phyloP scores from a whole-genome alignment of 2,329 filamentous ascomycete species.

The Colletotrichum camelliae region DNA sequence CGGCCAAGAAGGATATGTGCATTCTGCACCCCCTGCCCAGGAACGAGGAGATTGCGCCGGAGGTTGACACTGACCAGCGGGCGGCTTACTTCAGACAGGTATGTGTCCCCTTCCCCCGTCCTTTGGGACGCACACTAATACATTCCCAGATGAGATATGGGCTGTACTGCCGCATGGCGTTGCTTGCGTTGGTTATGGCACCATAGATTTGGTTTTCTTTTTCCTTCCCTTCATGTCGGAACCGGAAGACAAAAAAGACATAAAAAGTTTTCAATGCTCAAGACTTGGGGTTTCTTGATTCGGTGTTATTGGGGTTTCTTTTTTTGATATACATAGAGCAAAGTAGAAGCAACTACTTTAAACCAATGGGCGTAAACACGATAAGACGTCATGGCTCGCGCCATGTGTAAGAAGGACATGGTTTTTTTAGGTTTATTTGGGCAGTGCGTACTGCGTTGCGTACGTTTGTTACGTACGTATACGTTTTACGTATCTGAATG shows the following conservation, averaged over 20 bases:
- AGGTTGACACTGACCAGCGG: slow-evolving; percentile 96
- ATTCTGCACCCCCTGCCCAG: slow-evolving; percentile 95
- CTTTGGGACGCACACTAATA: slow-evolving; percentile 41
- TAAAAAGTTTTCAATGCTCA: slow-evolving; percentile 9
- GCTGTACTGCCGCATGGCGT: slow-evolving; percentile 96
- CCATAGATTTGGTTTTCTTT: slow-evolving; percentile 23
- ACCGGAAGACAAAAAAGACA: slow-evolving; percentile 7
- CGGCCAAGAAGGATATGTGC: slow-evolving; percentile 91
- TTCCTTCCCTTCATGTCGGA: slow-evolving; percentile 15
- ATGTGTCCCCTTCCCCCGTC: slow-evolving; percentile 45
- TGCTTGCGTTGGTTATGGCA: slow-evolving; percentile 88
- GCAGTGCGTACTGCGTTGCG: slow-evolving; percentile 17
- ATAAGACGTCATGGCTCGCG: slow-evolving; percentile 13
- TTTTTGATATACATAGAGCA: slow-evolving; percentile 12
- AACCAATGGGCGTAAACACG: slow-evolving; percentile 13
- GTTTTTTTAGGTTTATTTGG: slow-evolving; percentile 6
- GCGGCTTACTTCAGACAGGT: slow-evolving; percentile 99
- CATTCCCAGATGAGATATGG: slow-evolving; percentile 87
- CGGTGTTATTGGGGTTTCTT: slow-evolving; percentile 7
- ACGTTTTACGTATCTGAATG: slow-evolving; percentile 12
- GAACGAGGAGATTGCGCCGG: slow-evolving; percentile 91
- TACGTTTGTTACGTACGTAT: slow-evolving; percentile 10
- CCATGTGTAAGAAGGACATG: slow-evolving; percentile 14
- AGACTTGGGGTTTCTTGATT: not conserved
- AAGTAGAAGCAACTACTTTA: slow-evolving; percentile 22